Base-by-base conservation (phyloP, 129 eudicot genomes). In the Flaveria brownii region DNA sequence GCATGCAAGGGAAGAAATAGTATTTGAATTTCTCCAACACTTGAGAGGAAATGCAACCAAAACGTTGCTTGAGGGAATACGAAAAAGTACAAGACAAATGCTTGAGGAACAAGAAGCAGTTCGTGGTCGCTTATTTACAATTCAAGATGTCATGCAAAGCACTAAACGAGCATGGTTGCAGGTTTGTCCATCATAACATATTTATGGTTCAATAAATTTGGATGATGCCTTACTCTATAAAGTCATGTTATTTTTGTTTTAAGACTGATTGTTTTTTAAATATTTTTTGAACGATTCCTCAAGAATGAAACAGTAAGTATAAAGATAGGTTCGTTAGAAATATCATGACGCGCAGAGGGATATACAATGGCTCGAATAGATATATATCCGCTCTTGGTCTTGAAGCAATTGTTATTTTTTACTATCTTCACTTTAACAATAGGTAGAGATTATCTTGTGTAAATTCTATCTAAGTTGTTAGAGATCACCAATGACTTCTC, bases 101-200 rank as follows among this genome's bases (percentile, higher is more conserved):
- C 84, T 94, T 46, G 97, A 89, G 57, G 98, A 94, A 82, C 98
- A 94, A 87, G 98, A 94, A 85, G 98, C 98, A 23, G 98, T 89
- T 72, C 96, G 98, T 74, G 98, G 96, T 78, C 96, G 98, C 76
- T 81, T 94, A 68, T 94, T 94, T 80, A 94, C 97, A 72, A 85
- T 94, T 72, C 98, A 94, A 87, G 98, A 94, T 74, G 98, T 94
- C 80, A 91, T 91, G 98, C 98, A 94, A 81, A 83, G 97, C 81
- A 94, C 89, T 22, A 74, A 87, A 59, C 97, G 98, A 61, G 97
- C 98, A 77, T 94, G 97, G 97, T 82, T 94, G 80, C 96, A 94
- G 98, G 97, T 90, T 59, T 55, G 88, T 73, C 56, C 33, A 25
- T 63, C n/a, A n/a, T 28, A 12, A 49, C 23, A 36, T 76, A 50